Conservation (phyloP, 805 yeast genomes). For the Saccharomycopsis oosterbeekiorum region DNA sequence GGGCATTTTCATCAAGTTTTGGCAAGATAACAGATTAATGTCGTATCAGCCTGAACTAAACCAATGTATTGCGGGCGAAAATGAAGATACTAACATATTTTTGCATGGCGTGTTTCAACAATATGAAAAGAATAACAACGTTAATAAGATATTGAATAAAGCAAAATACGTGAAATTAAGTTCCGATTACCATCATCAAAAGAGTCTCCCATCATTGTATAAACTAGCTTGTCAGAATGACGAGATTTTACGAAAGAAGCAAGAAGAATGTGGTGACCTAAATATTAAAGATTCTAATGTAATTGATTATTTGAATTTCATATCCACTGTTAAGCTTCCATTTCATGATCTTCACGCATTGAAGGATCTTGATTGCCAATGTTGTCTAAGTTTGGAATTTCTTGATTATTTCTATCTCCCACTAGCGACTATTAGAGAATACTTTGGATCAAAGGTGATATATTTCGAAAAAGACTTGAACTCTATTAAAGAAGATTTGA, state of each 20-base stretch:
- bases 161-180: slow-evolving; percentile 6
- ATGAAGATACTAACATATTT: slow-evolving; percentile 1
- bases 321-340: background rate
- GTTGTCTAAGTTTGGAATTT: background rate
- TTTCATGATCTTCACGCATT: background rate
- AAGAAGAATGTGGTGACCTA: background rate
- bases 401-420: background rate
- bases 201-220: slow-evolving; percentile 2
- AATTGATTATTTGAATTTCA: background rate
- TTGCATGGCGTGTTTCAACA: background rate
- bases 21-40: slow-evolving; percentile 15
- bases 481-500: background rate
- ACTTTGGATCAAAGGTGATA: background rate
- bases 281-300: background rate
- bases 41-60: slow-evolving; percentile 1
- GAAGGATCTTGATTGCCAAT: background rate
- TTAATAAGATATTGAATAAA: background rate
- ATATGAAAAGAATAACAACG: background rate
- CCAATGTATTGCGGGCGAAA: background rate
- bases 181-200: background rate
- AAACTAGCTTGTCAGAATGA: background rate
- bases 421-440: background rate
- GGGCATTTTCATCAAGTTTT: slow-evolving; percentile 15
- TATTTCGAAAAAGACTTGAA: background rate
- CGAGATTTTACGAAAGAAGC: background rate